A percentile compares a stretch with the other conserved stretches of the same genome.
Evolutionary conservation across 164 flowering plant species (phyloP).

Genomic region (Saururus chinensis): DNA sequence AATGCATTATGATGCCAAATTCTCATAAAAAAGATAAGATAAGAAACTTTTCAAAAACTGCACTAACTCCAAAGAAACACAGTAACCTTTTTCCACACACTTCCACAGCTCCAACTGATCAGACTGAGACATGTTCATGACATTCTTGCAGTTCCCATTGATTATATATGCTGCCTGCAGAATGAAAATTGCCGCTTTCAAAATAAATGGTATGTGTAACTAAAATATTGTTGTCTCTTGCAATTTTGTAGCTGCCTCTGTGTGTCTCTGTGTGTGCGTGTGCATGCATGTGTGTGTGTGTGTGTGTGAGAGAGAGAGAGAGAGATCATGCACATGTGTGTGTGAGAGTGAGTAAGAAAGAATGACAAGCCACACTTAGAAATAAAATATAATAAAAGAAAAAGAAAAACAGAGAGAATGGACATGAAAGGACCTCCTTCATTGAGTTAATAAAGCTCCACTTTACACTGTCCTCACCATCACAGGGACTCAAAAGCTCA

Average conservation of each 20-base stretch:
- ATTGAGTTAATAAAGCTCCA: slow-evolving; percentile 94
- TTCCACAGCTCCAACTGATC: slow-evolving; percentile 89
- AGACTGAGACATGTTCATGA: slow-evolving; percentile 94
- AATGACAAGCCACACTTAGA: background rate
- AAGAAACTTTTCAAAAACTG: background rate
- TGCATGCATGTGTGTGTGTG: too few relatives aligned
- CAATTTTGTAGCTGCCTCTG: too few relatives aligned
- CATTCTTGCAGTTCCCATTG: slow-evolving; percentile 89
- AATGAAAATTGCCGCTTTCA: slow-evolving; percentile 1
- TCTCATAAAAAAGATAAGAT: too few relatives aligned
- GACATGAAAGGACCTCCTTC: slow-evolving; percentile 57
- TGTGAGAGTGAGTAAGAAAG: too few relatives aligned
- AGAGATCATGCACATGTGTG: too few relatives aligned
- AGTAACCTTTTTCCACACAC: slow-evolving; percentile 56
- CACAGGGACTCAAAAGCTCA: slow-evolving; percentile 69
- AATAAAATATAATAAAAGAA: background rate
- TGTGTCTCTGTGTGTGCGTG: too few relatives aligned
- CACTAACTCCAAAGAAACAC: background rate
- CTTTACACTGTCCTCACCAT: slow-evolving; percentile 88
- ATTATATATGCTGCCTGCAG: slow-evolving; percentile 85
- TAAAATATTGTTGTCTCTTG: too few relatives aligned
- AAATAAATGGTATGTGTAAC: background rate
- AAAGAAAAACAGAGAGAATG: background rate
- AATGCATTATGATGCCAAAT: background rate
- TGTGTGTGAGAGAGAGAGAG: too few relatives aligned